Percentiles rank a stretch among this genome's conserved stretches.
Conservation (phyloP, 805 yeast species). For the Wickerhamiella parazyma region DNA sequence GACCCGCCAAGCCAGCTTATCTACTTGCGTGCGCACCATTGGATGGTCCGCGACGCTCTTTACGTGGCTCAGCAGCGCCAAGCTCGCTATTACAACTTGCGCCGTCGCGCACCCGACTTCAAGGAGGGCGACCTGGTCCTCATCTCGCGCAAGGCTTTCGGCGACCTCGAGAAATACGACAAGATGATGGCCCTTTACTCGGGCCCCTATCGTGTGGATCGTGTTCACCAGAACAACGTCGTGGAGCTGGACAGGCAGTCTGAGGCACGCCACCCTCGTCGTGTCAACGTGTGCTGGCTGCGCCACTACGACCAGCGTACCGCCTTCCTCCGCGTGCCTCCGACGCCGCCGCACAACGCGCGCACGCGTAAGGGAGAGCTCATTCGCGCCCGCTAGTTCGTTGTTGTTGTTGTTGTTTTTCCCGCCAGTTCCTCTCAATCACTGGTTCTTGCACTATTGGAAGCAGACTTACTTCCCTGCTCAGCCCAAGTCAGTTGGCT, state of each 20-base stretch:
- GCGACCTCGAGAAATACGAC: not conserved
- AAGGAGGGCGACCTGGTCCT: not conserved
- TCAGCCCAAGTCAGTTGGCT: too few species aligned
- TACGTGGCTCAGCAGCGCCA: not conserved
- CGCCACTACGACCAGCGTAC: not conserved
- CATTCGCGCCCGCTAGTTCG: too few species aligned
- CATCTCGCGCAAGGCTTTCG: slow-evolving; percentile 1
- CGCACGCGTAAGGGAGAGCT: too few species aligned
- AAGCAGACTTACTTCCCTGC: too few species aligned
- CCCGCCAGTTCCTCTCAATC: too few species aligned
- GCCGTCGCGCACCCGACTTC: not conserved
- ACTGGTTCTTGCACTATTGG: too few species aligned
- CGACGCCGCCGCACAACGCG: too few species aligned
- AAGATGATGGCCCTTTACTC: not conserved
- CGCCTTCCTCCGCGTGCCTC: too few species aligned
- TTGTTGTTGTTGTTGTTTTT: too few species aligned
- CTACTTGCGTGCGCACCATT: not conserved
- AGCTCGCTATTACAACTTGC: too few species aligned
- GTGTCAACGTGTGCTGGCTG: slow-evolving; percentile 1
- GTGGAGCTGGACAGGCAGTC: slow-evolving; percentile 3
- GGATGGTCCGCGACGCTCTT: not conserved
- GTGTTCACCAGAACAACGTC: not conserved
- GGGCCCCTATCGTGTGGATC: not conserved
- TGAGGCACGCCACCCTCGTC: not conserved
- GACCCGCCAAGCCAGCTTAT: too few species aligned